phyloP scores from a whole-genome alignment of 1,284 basidiomycete species.

The Pseudozyma hubeiensis region DNA sequence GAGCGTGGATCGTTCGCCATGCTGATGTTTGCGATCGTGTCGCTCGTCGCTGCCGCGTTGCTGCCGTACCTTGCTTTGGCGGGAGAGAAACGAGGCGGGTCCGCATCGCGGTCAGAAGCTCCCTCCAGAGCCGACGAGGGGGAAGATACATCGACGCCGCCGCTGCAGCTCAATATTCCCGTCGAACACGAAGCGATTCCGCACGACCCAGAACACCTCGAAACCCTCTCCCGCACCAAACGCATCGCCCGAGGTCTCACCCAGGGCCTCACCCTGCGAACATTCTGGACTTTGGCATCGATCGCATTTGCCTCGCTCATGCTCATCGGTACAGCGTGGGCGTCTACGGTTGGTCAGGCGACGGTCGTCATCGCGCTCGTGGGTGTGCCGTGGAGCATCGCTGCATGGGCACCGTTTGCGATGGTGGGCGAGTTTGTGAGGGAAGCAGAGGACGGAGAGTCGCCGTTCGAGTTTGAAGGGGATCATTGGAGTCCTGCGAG shows the following conservation, averaged over 20 bases:
- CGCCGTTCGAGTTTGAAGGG: slow-evolving; percentile 46
- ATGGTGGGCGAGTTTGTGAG: slow-evolving; percentile 65
- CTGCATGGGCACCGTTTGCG: slow-evolving; percentile 66
- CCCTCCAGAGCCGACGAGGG: neutral
- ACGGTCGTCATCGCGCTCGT: slow-evolving; percentile 59
- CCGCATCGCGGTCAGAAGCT: neutral
- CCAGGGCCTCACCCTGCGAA: slow-evolving; percentile 50
- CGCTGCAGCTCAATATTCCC: slow-evolving; percentile 7
- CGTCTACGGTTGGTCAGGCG: slow-evolving; percentile 35
- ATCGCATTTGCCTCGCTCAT: slow-evolving; percentile 47
- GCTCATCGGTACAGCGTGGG: slow-evolving; percentile 50
- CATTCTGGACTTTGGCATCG: slow-evolving; percentile 59
- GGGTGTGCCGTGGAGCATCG: slow-evolving; percentile 66
- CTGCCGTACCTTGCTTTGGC: slow-evolving; percentile 60
- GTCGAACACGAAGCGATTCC: slow-evolving; percentile 15
- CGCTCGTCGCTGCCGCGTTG: slow-evolving; percentile 49
- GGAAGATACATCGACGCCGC: slow-evolving; percentile 5
- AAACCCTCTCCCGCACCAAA: slow-evolving; percentile 21
- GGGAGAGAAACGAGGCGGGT: slow-evolving; percentile 16
- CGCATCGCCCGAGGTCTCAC: slow-evolving; percentile 22
- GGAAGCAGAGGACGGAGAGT: slow-evolving; percentile 56
- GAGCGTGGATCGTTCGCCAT: slow-evolving; percentile 63
- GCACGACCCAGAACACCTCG: slow-evolving; percentile 5
- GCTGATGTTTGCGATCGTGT: slow-evolving; percentile 61
- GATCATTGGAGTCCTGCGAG: slow-evolving; percentile 49